Percentiles rank a stretch among this genome's conserved stretches.
These are phyloP conservation scores for Selaginella moellendorffii DNA, from an alignment of 75 land plant genomes.

Conservation along the genomic window DNA sequence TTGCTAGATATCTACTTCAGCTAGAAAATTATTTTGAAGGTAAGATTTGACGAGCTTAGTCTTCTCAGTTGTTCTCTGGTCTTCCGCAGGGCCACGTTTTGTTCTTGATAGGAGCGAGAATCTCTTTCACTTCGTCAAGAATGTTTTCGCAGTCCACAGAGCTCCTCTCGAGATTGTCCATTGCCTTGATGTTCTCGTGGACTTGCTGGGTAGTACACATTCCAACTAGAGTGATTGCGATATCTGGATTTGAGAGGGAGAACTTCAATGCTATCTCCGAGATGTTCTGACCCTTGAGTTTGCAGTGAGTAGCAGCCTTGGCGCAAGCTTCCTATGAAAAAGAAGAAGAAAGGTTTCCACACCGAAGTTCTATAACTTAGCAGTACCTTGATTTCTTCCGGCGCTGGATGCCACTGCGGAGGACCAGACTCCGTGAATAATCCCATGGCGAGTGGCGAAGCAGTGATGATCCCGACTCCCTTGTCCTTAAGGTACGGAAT, in stretches of 20 bases:
- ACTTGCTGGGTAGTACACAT: slow-evolving; percentile 84
- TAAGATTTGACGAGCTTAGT: too few species aligned
- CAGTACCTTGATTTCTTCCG: slow-evolving; percentile 71
- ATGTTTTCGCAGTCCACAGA: slow-evolving; percentile 39
- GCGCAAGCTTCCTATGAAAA: slow-evolving; percentile 41
- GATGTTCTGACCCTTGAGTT: slow-evolving; percentile 68
- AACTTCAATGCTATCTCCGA: slow-evolving; percentile 72
- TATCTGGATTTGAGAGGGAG: slow-evolving; percentile 59
- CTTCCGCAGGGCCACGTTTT: too few species aligned
- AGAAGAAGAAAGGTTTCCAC: too few species aligned
- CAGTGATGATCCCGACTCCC: too few species aligned
- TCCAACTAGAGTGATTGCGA: slow-evolving; percentile 73
- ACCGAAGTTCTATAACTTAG: too few species aligned
- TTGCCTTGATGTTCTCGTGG: slow-evolving; percentile 69
- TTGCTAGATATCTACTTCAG: too few species aligned
- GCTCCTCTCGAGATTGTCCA: too few species aligned
- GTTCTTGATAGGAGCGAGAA: slow-evolving; percentile 75
- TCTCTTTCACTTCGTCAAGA: too few species aligned
- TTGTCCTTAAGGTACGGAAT: too few species aligned
- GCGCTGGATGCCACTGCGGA: slow-evolving; percentile 96
- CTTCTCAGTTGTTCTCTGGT: too few species aligned
- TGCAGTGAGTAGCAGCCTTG: too few species aligned
- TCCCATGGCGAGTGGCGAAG: slow-evolving; percentile 97
- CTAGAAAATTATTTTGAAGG: too few species aligned
- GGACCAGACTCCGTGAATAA: slow-evolving; percentile 77